Evolutionary conservation across 805 yeast genomes (phyloP), one percentile per base, ranked within the genome.

Genomic region (Kluyveromyces wickerhamii): DNA sequence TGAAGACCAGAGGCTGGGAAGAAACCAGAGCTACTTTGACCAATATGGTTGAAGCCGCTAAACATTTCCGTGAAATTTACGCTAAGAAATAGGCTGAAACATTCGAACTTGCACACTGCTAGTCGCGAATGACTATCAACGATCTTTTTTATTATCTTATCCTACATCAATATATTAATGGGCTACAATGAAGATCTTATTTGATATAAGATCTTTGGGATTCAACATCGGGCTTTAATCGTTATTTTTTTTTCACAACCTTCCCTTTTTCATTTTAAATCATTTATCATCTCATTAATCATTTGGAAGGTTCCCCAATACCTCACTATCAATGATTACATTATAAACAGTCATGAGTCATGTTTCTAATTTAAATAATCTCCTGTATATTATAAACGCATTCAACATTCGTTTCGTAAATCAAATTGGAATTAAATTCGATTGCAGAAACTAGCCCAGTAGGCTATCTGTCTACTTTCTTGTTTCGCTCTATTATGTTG

Each of bases 1-100:
- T 92, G 69, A 92, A 92, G 84, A 92, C 98, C 67, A 88, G 98
- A 81, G 95, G 95, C 57, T 92, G 98, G 98, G 86, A 83, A 56
- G 98, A 92, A 78, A 85, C 89, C 57, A 86, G 71, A 64, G 87
- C 79, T 62, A 86, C 94, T 59, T 80, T 92, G 69, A 84, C 94
- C 67, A 84, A 92, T 73, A 92, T 92, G 98, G 97, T 92, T 65
- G 92, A 83, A 52, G 97, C 98, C 62, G 97, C 97, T 61, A 89
- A 92, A 77, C 77, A 75, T 70, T 89, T 74, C 94, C 84, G 94
- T 65, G 75, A 66, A 57, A 66, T 71, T 57, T 69, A 65, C 55
- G 42, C 59, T 35, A 44, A 57, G 43, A 52, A 52, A 37, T 38
- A 48, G 37, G 41, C 37, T 7, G 26, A 6, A n/a, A n/a, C n/a